A percentile compares a stretch with the other conserved stretches of the same genome.
Evolutionary conservation across 148 eudicot species (phyloP).

Genomic region (Camellia granthamiana): DNA sequence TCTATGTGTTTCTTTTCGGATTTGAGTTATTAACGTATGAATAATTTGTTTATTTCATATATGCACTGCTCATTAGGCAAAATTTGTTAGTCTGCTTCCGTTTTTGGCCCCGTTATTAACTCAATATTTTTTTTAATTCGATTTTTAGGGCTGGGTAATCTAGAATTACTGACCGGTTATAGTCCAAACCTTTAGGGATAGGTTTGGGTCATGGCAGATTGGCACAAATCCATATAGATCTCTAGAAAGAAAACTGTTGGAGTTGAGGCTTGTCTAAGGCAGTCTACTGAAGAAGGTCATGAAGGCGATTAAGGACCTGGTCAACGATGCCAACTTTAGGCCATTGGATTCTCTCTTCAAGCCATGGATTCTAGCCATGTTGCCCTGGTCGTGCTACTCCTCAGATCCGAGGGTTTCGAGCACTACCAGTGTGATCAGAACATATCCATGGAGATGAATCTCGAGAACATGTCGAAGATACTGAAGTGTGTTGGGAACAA

Average conservation of each 20-base stretch:
- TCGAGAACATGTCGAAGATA: slow-evolving; percentile 82
- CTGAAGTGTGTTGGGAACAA: slow-evolving; percentile 87
- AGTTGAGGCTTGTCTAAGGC: slow-evolving; percentile 74
- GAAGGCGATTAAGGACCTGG: slow-evolving; percentile 78
- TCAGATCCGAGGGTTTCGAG: slow-evolving; percentile 90
- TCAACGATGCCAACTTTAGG: slow-evolving; percentile 85
- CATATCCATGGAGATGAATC: slow-evolving; percentile 87
- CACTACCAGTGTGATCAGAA: slow-evolving; percentile 84
- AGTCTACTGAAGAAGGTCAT: slow-evolving; percentile 80
- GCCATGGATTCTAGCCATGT: slow-evolving; percentile 97
- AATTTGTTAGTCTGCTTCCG: no score
- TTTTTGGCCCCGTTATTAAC: no score
- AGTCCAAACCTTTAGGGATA: no score
- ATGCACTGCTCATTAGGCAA: no score
- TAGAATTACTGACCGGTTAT: no score
- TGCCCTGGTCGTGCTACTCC: slow-evolving; percentile 76
- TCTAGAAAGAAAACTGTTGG: slow-evolving; percentile 49
- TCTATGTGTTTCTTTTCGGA: no score
- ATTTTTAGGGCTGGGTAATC: no score
- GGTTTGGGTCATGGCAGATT: no score
- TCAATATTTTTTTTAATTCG: no score
- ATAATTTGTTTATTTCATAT: no score
- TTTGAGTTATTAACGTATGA: no score
- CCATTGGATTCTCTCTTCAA: slow-evolving; percentile 86
- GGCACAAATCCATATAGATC: no score